Percentiles rank a stretch among this genome's conserved stretches.
Evolutionary conservation across 2,329 filamentous ascomycete species (phyloP).

Genomic region (Beauveria australis): DNA sequence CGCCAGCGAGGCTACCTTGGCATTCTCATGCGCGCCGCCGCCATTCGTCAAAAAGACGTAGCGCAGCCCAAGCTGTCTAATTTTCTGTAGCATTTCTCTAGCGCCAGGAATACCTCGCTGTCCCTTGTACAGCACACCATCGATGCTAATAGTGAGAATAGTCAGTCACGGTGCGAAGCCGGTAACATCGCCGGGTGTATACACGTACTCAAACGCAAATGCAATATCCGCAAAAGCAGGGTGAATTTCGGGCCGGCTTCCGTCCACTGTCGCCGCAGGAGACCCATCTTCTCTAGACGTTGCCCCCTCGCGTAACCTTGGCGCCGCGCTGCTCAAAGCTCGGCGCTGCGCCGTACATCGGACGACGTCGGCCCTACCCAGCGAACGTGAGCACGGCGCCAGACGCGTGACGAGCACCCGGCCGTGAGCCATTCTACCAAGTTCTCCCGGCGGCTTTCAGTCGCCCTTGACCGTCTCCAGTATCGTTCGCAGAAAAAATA

Average conservation of each 20-base stretch:
- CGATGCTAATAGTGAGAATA: slow-evolving; percentile 47
- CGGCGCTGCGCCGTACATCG: neutral
- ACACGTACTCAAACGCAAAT: slow-evolving; percentile 30
- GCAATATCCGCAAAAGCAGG: slow-evolving; percentile 22
- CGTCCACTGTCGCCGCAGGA: neutral
- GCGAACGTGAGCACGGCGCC: neutral
- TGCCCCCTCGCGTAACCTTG: neutral
- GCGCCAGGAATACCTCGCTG: slow-evolving; percentile 73
- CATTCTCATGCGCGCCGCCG: slow-evolving; percentile 69
- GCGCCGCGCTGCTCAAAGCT: neutral
- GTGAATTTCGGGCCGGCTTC: neutral
- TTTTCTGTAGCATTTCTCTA: slow-evolving; percentile 60
- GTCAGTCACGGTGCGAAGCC: slow-evolving; percentile 7
- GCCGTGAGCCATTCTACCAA: neutral
- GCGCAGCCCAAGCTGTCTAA: slow-evolving; percentile 68
- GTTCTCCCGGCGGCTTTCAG: neutral
- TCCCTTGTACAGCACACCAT: slow-evolving; percentile 87
- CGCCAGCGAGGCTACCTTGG: slow-evolving; percentile 26
- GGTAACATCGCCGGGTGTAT: neutral
- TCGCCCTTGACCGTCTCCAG: neutral
- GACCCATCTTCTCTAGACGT: neutral
- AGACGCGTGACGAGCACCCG: slow-evolving; percentile 2
- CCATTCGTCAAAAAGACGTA: slow-evolving; percentile 96
- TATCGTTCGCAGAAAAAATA: neutral
- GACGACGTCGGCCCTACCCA: neutral